Conservation (phyloP, 495 filamentous ascomycete genomes). For the Geoglossum glabrum region DNA sequence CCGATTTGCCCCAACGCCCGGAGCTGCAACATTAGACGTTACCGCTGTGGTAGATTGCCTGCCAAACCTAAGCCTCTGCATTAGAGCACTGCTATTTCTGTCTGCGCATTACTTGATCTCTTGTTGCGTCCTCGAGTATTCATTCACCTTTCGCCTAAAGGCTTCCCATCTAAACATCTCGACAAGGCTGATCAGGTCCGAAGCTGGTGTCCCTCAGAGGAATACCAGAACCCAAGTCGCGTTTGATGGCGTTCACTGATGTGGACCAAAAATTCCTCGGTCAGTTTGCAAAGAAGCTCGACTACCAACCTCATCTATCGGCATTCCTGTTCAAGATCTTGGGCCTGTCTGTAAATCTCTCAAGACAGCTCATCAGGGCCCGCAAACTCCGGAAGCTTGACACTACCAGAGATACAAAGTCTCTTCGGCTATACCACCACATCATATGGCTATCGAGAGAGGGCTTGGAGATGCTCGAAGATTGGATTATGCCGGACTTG, state of each 20-base stretch:
- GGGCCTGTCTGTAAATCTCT: slow-evolving; percentile 74
- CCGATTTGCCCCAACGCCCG: background rate
- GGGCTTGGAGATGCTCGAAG: slow-evolving; percentile 67
- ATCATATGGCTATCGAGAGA: slow-evolving; percentile 93
- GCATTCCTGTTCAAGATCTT: slow-evolving; percentile 73
- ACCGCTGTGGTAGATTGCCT: background rate
- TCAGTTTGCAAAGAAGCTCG: slow-evolving; percentile 56
- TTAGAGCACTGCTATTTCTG: background rate
- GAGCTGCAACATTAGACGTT: background rate
- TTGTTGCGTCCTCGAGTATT: background rate
- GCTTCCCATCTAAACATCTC: background rate
- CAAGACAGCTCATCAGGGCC: slow-evolving; percentile 64
- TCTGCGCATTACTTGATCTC: background rate
- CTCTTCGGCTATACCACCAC: slow-evolving; percentile 69
- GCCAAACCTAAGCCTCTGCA: background rate
- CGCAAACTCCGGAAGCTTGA: slow-evolving; percentile 70
- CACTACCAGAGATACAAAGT: slow-evolving; percentile 55
- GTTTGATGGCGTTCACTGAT: slow-evolving; percentile 74
- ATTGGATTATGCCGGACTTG: slow-evolving; percentile 68
- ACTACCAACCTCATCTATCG: slow-evolving; percentile 52
- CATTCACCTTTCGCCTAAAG: background rate
- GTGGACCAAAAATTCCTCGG: slow-evolving; percentile 94
- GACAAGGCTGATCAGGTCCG: background rate
- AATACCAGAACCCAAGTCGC: background rate
- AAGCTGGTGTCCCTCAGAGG: background rate